Percentiles rank a stretch among this genome's conserved stretches.
Evolutionary conservation across 345 rosid species (phyloP).

Genomic region (Balakata baccata): DNA sequence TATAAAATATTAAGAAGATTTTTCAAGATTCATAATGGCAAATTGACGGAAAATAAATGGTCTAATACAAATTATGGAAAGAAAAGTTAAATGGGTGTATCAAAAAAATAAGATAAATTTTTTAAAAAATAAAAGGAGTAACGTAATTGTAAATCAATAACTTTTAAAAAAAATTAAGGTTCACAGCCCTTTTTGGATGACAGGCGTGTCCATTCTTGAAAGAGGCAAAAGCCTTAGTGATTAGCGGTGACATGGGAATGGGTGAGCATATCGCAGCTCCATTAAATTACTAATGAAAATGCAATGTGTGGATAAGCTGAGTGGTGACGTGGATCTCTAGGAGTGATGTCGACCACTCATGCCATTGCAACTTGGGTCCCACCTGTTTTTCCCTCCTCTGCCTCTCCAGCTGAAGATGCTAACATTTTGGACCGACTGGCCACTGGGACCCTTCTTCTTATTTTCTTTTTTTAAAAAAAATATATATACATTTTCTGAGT

Average conservation of each 20-base stretch:
- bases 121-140: not conserved
- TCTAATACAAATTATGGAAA: too few species aligned
- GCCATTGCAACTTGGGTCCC: slow-evolving; percentile 32
- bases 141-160: slow-evolving; percentile 2
- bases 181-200: not conserved
- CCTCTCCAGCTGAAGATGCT: slow-evolving; percentile 10
- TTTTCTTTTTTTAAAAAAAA: too few species aligned
- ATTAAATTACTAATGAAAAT: not conserved
- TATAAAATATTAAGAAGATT: too few species aligned
- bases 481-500: too few species aligned
- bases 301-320: slow-evolving; percentile 22
- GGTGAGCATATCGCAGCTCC: not conserved
- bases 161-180: not conserved
- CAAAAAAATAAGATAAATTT: not conserved
- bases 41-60: too few species aligned
- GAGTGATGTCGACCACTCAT: slow-evolving; percentile 42
- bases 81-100: too few species aligned
- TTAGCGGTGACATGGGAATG: not conserved
- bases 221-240: not conserved
- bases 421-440: not conserved
- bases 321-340: slow-evolving; percentile 47
- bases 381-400: slow-evolving; percentile 17
- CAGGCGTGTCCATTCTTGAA: not conserved
- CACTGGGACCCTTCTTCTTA: not conserved
- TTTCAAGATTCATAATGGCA: too few species aligned